A percentile compares a stretch with the other conserved stretches of the same genome.
Conservation (phyloP, 228 moss, liverwort and hornwort species). For the Sphagnum fallax region DNA sequence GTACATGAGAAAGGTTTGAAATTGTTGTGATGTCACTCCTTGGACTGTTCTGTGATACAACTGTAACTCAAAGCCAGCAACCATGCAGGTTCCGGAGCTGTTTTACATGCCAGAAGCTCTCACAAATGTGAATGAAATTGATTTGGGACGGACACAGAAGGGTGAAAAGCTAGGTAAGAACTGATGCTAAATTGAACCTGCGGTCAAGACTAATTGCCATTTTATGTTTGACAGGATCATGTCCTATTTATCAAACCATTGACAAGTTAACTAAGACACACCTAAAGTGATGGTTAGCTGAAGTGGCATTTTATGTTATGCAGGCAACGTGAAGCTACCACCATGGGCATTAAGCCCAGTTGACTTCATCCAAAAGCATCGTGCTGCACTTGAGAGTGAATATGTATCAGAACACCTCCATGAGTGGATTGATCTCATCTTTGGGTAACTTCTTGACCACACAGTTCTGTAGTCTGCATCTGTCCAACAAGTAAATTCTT, state of each 20-base stretch:
- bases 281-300: no score
- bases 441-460: slow-evolving; percentile 46
- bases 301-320: not conserved
- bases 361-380: slow-evolving; percentile 79
- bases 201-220: no score
- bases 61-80: no score
- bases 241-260: no score
- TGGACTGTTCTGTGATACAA: no score
- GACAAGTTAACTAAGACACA: no score
- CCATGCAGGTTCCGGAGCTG: slow-evolving; percentile 74
- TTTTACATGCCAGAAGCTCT: slow-evolving; percentile 85
- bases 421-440: slow-evolving; percentile 89
- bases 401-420: slow-evolving; percentile 80
- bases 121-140: slow-evolving; percentile 55
- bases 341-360: slow-evolving; percentile 77
- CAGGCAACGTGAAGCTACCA: slow-evolving; percentile 84
- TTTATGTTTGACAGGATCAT: no score
- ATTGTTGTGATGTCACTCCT: no score
- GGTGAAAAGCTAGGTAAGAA: slow-evolving; percentile 73
- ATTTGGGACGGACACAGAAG: slow-evolving; percentile 73
- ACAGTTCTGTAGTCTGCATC: not conserved
- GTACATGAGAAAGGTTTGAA: not conserved
- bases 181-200: not conserved
- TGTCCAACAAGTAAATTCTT: no score
- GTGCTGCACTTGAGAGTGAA: slow-evolving; percentile 86